These are phyloP conservation scores for Cyberlindnera mississippiensis DNA, from an alignment of 805 yeast genomes.

Conservation along the genomic window DNA sequence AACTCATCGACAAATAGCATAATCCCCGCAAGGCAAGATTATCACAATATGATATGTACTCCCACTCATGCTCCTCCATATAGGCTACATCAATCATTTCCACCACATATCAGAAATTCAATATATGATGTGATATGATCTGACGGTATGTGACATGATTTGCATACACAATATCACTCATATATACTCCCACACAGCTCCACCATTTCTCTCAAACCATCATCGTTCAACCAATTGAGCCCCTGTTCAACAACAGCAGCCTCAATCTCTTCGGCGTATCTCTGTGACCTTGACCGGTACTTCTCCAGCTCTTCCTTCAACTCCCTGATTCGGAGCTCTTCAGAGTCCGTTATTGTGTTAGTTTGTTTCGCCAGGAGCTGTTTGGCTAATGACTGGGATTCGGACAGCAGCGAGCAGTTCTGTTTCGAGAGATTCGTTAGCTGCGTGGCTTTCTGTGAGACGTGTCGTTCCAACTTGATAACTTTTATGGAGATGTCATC, in stretches of 20 bases:
- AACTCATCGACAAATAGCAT: no score
- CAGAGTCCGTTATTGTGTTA: not conserved
- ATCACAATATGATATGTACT: no score
- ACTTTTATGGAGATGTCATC: not conserved
- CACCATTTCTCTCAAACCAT: constrained; percentile 27
- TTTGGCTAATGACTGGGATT: constrained; percentile 2
- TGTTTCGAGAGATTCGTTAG: not conserved
- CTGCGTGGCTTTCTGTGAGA: not conserved
- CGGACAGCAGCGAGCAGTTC: constrained; percentile 1
- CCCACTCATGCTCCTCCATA: no score
- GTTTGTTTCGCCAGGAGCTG: not conserved
- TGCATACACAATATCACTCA: not conserved
- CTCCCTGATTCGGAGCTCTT: not conserved
- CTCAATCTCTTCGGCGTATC: constrained; percentile 22
- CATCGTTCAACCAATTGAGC: constrained; percentile 31
- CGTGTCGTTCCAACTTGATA: no score
- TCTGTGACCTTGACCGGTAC: constrained; percentile 6
- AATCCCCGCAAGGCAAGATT: no score
- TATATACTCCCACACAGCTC: constrained; percentile 12
- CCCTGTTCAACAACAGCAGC: constrained; percentile 33
- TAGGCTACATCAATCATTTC: no score
- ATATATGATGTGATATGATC: not conserved
- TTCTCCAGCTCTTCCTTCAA: constrained; percentile 4
- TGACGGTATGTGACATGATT: not conserved
- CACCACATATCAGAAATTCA: no score